Percentiles rank a stretch among this genome's conserved stretches.
Conservation (phyloP, 176 grass and related monocot genomes). For the Carex pumila region DNA sequence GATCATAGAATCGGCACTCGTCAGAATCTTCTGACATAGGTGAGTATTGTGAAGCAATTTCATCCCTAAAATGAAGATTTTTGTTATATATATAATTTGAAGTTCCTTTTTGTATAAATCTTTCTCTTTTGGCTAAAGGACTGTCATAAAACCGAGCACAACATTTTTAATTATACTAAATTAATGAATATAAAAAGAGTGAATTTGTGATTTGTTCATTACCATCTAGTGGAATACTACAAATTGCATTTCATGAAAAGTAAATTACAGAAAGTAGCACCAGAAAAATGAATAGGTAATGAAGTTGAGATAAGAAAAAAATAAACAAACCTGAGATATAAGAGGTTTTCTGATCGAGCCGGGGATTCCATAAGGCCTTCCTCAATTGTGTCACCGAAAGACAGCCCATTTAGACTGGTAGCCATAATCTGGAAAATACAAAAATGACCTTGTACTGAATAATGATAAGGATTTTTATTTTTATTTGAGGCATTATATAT, state of each 20-base stretch:
- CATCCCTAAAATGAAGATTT: slow-evolving; percentile 53
- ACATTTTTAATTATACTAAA: background rate
- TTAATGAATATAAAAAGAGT: background rate
- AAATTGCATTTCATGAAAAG: background rate
- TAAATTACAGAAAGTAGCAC: background rate
- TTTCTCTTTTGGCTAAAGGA: background rate
- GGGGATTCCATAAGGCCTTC: slow-evolving; percentile 94
- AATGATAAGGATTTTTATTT: background rate
- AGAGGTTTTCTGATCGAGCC: slow-evolving; percentile 52
- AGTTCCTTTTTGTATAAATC: background rate
- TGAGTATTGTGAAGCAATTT: slow-evolving; percentile 74
- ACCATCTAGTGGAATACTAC: background rate
- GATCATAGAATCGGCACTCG: slow-evolving; percentile 61
- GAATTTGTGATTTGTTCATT: background rate
- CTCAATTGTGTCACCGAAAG: slow-evolving; percentile 67
- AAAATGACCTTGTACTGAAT: background rate
- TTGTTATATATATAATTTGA: background rate
- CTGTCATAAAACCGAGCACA: background rate
- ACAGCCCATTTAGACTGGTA: slow-evolving; percentile 77
- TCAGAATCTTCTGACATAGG: slow-evolving; percentile 97
- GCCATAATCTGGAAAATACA: slow-evolving; percentile 57
- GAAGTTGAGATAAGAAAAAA: background rate
- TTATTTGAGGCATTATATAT: background rate
- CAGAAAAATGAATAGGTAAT: background rate
- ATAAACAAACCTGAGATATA: slow-evolving; percentile 45